These are phyloP conservation scores for Cladosporium phlei DNA, from an alignment of 2,329 filamentous ascomycete species.

Conservation along the genomic window DNA sequence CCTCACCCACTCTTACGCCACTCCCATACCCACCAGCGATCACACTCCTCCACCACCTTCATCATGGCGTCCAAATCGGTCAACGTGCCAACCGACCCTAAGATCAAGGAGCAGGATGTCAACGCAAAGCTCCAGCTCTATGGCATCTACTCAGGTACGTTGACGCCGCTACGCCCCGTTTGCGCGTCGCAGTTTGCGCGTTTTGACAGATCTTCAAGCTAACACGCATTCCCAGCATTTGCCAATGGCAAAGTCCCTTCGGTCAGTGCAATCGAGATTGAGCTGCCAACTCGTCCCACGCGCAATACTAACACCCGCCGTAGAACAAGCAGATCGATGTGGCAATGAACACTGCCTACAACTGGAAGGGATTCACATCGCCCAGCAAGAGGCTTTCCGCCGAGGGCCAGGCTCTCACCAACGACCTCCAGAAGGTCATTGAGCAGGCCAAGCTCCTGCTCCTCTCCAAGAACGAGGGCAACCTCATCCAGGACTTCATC, in stretches of 20 bases:
- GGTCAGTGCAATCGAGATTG: constrained; percentile 46
- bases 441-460: constrained; percentile 79
- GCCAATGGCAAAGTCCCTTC: constrained; percentile 85
- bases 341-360: constrained; percentile 81
- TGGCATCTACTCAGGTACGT: constrained; percentile 68
- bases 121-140: constrained; percentile 93
- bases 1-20: neutral
- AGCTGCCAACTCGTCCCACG: neutral
- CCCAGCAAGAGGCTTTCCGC: constrained; percentile 73
- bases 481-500: constrained; percentile 93
- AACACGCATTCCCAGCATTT: constrained; percentile 57
- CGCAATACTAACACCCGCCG: constrained; percentile 16
- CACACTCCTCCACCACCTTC: neutral
- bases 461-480: constrained; percentile 90
- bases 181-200: neutral
- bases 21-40: neutral
- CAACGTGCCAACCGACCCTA: constrained; percentile 68
- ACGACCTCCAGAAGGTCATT: constrained; percentile 73
- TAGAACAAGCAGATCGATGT: constrained; percentile 95
- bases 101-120: constrained; percentile 77
- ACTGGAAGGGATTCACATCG: constrained; percentile 62
- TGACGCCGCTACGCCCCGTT: neutral
- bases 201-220: neutral
- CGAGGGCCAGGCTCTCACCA: constrained; percentile 75
- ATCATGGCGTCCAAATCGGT: constrained; percentile 41